Conservation (phyloP, 495 filamentous ascomycete genomes). For the Penicillium atrosanguineum region DNA sequence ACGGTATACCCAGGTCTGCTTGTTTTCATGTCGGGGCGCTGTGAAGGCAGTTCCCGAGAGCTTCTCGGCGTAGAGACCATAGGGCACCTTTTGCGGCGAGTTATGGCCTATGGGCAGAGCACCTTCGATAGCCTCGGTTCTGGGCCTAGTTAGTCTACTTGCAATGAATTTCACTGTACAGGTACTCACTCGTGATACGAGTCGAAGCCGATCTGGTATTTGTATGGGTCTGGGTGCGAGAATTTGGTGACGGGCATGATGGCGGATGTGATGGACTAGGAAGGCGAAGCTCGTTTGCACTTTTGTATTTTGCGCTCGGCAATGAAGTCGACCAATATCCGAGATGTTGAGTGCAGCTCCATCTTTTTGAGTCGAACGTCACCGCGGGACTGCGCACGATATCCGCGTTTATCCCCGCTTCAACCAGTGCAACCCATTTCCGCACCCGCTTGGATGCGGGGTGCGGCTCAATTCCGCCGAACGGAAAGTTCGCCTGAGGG, state of each 20-base stretch:
- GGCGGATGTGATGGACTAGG: not conserved
- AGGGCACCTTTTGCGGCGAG: conserved; percentile 82
- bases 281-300: not conserved
- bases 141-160: conserved; percentile 9
- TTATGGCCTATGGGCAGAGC: conserved; percentile 70
- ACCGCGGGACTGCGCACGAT: not conserved
- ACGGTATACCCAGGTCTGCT: conserved; percentile 92
- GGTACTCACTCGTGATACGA: conserved; percentile 56
- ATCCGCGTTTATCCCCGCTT: conserved; percentile 20
- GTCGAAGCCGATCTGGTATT: conserved; percentile 57
- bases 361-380: not conserved
- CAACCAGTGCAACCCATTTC: conserved; percentile 3
- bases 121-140: conserved; percentile 54
- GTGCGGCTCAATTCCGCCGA: conserved; percentile 28
- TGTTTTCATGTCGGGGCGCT: conserved; percentile 82
- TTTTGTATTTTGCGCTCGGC: not conserved
- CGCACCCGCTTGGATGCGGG: conserved; percentile 27
- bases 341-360: not conserved
- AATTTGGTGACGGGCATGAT: conserved; percentile 58
- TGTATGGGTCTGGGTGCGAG: conserved; percentile 53
- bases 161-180: not conserved
- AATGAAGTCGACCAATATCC: not conserved
- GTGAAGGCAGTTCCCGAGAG: conserved; percentile 93
- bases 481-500: conserved; percentile 6
- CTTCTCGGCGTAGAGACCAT: conserved; percentile 89